Conservation (phyloP, 176 grass and related monocot species). For the Paspalum vaginatum region DNA sequence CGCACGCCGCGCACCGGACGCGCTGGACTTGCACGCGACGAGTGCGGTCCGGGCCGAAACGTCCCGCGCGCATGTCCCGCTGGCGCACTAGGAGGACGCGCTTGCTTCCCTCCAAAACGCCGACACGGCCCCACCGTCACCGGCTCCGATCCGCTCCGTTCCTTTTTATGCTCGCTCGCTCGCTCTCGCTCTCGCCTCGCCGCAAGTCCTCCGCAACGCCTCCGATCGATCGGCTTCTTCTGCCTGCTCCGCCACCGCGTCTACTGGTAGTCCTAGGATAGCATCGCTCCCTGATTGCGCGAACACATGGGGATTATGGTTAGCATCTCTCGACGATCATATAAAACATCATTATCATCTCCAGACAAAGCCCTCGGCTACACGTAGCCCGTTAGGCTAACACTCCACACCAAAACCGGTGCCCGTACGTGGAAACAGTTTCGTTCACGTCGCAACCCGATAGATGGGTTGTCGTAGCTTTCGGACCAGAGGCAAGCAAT, state of each 20-base stretch:
- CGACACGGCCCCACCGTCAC: background rate
- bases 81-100: background rate
- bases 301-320: no score
- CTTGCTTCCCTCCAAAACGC: background rate
- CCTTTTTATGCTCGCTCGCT: background rate
- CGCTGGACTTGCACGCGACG: constrained; percentile 28
- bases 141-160: background rate
- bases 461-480: no score
- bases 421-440: no score
- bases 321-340: no score
- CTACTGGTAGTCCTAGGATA: no score
- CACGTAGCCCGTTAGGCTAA: no score
- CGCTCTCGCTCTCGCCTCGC: background rate
- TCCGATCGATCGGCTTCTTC: background rate
- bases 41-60: background rate
- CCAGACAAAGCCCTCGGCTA: no score
- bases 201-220: background rate
- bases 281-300: no score
- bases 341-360: no score
- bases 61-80: background rate
- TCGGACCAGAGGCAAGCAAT: no score
- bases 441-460: no score
- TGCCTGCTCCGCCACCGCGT: background rate
- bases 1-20: background rate
- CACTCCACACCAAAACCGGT: no score